phyloP scores from a whole-genome alignment of 169 alveolate genomes.

The Eimeria falciformis region DNA sequence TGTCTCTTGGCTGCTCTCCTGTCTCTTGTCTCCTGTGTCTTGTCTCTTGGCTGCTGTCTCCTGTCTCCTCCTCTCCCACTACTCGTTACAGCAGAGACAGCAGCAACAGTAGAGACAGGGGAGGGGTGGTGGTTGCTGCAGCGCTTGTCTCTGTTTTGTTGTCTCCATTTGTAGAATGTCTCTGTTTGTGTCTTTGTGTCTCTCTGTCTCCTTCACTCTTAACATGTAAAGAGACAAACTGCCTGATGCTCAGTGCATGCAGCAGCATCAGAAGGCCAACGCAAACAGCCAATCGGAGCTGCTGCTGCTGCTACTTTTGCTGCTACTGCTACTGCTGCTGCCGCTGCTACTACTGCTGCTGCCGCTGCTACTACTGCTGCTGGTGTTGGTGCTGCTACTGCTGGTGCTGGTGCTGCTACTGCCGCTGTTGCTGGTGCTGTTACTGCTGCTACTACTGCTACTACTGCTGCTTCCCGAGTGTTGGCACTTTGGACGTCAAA shows the following conservation, averaged over 20 bases:
- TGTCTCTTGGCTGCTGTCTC: not conserved
- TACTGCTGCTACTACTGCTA: not conserved
- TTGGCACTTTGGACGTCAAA: not conserved
- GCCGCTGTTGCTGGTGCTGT: not conserved
- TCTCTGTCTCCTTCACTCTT: not conserved
- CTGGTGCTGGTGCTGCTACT: not conserved
- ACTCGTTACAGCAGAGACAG: not conserved
- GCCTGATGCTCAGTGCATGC: not conserved
- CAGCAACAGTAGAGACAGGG: not conserved
- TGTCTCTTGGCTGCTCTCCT: not conserved
- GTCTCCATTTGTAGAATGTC: not conserved
- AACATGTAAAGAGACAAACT: not conserved
- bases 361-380: not conserved
- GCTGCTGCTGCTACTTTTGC: not conserved
- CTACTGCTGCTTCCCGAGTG: not conserved
- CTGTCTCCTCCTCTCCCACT: not conserved
- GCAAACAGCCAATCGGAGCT: not conserved
- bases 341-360: not conserved
- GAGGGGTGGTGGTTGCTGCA: not conserved
- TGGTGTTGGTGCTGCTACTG: not conserved
- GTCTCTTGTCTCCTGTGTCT: not conserved
- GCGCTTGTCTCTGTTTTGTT: not conserved
- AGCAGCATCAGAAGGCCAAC: constrained; percentile 15
- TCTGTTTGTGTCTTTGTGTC: not conserved
- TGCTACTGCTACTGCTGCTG: not conserved